Percentiles rank a stretch among this genome's conserved stretches.
phyloP scores from a whole-genome alignment of 805 yeast genomes.

The Metahyphopichia silvanorum region DNA sequence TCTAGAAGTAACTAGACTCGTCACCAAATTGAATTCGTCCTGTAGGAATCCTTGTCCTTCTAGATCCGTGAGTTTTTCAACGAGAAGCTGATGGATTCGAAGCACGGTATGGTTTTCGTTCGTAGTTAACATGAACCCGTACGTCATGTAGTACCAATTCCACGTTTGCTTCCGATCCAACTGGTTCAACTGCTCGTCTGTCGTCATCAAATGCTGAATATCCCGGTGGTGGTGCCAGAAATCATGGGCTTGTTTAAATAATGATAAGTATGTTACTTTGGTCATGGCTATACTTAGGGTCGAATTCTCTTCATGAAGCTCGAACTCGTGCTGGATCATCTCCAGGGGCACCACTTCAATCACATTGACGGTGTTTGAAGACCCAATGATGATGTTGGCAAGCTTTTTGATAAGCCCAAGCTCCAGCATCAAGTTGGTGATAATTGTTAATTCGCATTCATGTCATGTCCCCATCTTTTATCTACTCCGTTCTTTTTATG shows the following conservation, averaged over 20 bases:
- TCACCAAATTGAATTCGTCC: conserved; percentile 26
- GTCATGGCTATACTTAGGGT: conserved; percentile 29
- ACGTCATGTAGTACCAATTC: conserved; percentile 24
- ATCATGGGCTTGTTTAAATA: conserved; percentile 31
- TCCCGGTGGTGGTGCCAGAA: conserved; percentile 29
- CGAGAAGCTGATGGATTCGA: conserved; percentile 21
- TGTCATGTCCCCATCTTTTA: too few species aligned
- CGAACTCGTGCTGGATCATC: too few species aligned
- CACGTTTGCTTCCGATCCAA: conserved; percentile 5
- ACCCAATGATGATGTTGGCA: too few species aligned
- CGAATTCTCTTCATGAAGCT: conserved; percentile 9
- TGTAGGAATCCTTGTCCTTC: conserved; percentile 7
- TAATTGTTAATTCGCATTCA: too few species aligned
- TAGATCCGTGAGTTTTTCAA: conserved; percentile 7
- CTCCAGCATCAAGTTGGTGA: too few species aligned
- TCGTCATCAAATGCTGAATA: background rate
- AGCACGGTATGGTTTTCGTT: conserved; percentile 35
- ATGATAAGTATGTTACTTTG: conserved; percentile 22
- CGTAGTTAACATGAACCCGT: conserved; percentile 34
- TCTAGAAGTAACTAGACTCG: conserved; percentile 26
- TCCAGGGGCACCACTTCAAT: too few species aligned
- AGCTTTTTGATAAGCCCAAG: too few species aligned
- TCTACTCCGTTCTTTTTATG: too few species aligned
- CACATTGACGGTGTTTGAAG: too few species aligned
- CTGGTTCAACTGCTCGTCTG: background rate